Conservation (phyloP, 108 stramenopile genomes). For the Mayamaea pseudoterrestris region DNA sequence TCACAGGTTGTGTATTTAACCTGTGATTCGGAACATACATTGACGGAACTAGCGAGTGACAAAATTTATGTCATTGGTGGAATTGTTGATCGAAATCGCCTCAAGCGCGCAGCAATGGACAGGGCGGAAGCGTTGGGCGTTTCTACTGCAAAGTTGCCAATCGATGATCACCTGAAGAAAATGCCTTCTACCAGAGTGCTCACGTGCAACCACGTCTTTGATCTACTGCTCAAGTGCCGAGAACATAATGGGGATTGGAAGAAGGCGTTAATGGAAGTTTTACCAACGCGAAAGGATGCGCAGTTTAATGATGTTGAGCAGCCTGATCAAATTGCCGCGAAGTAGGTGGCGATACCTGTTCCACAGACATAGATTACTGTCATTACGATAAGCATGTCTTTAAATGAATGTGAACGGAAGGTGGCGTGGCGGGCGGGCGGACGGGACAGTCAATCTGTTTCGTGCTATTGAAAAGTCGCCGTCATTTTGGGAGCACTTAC, state of each 20-base stretch:
- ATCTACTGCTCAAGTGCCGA: conserved; percentile 55
- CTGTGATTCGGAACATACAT: conserved; percentile 56
- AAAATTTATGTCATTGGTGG: conserved; percentile 77
- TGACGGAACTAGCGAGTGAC: conserved; percentile 35
- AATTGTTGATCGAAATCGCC: conserved; percentile 79
- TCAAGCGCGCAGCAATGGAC: conserved; percentile 43
- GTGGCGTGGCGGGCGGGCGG: too few species aligned
- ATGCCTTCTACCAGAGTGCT: conserved; percentile 49
- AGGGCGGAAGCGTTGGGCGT: conserved; percentile 55
- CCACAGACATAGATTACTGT: too few species aligned
- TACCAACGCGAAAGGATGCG: conserved; percentile 60
- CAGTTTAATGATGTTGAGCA: conserved; percentile 14
- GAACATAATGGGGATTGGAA: conserved; percentile 62
- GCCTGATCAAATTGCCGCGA: too few species aligned
- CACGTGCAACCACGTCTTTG: conserved; percentile 79
- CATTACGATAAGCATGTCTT: too few species aligned
- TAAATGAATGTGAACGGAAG: too few species aligned
- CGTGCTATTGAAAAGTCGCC: too few species aligned
- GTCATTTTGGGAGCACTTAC: too few species aligned
- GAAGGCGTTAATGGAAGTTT: conserved; percentile 38
- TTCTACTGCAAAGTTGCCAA: conserved; percentile 56
- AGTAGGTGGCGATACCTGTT: too few species aligned
- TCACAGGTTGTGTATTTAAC: conserved; percentile 60
- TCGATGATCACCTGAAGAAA: conserved; percentile 37
- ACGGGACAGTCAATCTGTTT: too few species aligned